Conservation (phyloP, 352 stramenopile species). For the Globisporangium ultimum region DNA sequence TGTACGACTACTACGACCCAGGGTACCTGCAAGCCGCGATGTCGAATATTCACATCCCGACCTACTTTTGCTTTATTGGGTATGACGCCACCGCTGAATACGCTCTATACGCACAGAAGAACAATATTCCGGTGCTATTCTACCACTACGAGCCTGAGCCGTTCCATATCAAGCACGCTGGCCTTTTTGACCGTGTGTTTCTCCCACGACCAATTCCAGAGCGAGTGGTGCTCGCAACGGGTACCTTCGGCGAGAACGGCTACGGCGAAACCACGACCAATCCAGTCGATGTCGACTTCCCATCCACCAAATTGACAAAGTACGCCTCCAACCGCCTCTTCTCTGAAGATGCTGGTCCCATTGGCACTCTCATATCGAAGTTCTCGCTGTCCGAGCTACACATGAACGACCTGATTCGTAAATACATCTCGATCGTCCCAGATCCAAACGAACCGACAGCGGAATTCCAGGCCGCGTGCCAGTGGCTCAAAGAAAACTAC, state of each 20-base stretch:
- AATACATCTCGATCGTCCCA: conserved; percentile 3
- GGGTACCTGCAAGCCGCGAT: conserved; percentile 29
- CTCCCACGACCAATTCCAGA: conserved; percentile 23
- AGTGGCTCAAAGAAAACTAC: conserved; percentile 28
- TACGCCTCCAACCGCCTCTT: conserved; percentile 20
- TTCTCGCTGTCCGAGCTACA: conserved; percentile 23
- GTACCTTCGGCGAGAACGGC: conserved; percentile 32
- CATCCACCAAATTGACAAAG: conserved; percentile 21
- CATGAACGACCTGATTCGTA: conserved; percentile 27
- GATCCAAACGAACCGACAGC: neutral
- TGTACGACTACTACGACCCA: conserved; percentile 23
- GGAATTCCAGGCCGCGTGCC: conserved; percentile 20
- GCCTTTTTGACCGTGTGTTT: conserved; percentile 35
- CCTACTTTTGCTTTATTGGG: conserved; percentile 44
- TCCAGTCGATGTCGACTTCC: conserved; percentile 38
- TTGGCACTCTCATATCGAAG: conserved; percentile 21
- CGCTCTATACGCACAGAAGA: conserved; percentile 2
- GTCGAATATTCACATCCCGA: conserved; percentile 33
- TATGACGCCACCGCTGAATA: conserved; percentile 13
- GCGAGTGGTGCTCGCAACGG: conserved; percentile 11
- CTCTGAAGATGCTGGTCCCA: conserved; percentile 7
- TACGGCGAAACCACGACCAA: conserved; percentile 36
- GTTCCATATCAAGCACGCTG: conserved; percentile 27
- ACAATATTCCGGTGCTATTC: conserved; percentile 25
- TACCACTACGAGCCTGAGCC: conserved; percentile 53